phyloP scores from a whole-genome alignment of 2,329 filamentous ascomycete genomes.

The Colletotrichum eleusines region DNA sequence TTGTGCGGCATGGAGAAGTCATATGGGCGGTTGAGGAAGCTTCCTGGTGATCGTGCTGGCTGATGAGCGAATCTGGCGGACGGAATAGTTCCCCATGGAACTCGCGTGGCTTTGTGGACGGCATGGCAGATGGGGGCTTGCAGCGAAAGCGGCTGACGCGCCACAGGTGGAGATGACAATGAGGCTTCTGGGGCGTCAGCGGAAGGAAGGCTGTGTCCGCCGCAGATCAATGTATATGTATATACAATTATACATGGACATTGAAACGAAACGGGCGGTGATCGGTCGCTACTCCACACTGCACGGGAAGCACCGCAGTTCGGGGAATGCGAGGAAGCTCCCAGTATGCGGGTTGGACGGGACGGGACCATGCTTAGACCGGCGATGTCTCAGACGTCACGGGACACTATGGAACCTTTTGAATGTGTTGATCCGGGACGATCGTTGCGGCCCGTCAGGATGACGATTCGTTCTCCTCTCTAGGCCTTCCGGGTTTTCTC shows the following conservation, averaged over 20 bases:
- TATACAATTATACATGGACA: not conserved
- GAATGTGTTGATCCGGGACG: not conserved
- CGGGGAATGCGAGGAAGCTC: not conserved
- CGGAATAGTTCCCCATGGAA: not conserved
- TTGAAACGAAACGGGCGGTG: not conserved
- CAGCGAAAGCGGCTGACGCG: slow-evolving; percentile 7
- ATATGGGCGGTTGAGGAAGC: not conserved
- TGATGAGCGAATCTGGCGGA: not conserved
- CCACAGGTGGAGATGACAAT: slow-evolving; percentile 3
- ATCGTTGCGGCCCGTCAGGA: not conserved
- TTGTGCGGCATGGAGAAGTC: slow-evolving; percentile 17
- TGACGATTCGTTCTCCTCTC: not conserved
- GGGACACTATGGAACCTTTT: not conserved
- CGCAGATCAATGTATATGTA: not conserved
- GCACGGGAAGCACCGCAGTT: not conserved
- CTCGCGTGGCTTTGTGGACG: slow-evolving; percentile 5
- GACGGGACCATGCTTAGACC: not conserved
- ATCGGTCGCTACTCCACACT: not conserved
- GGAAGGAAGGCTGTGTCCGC: not conserved
- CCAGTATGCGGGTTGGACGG: slow-evolving; percentile 8
- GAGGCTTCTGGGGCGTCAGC: not conserved
- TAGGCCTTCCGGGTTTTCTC: not conserved
- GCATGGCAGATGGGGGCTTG: not conserved
- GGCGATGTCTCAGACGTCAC: slow-evolving; percentile 13
- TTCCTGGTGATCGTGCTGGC: not conserved